Base-by-base conservation (phyloP, 805 yeast species). In the Pichia ethanolica region DNA sequence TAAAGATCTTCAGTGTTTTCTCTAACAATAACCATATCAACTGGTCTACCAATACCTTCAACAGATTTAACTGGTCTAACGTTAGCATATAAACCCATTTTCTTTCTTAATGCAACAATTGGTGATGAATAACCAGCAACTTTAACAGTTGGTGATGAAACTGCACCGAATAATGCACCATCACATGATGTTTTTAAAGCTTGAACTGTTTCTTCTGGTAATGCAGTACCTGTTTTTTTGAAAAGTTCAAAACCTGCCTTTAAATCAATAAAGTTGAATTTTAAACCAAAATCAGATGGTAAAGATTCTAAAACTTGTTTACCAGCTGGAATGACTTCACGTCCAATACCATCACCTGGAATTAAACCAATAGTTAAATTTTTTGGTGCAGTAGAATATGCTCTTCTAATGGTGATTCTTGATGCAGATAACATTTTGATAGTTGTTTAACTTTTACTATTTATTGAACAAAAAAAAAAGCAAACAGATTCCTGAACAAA, bases 331-430 rank as follows among this genome's bases (percentile, higher is more conserved):
- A 93, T 90, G 43, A 93, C 99, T 71, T 93, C 99, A 63, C 86
- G 81, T 49, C 99, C 99, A 59, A 93, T 93, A 57, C 99, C 99
- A 68, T 93, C 99, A 66, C 99, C 99, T 46, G 99, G 97, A 59
- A 93, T 90, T 64, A 93, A 77, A 52, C 79, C 85, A 55, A 80
- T 78, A 48, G 73, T 79, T 43, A 80, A 64, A 30, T 75, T 71
- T 57, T 77, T 78, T 45, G 74, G 57, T 36, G 74, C 55, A 38
- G 68, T 57, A 27, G 69, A 54, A 48, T 65, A 65, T 25, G 65
- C 57, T 55, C 66, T 65, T 39, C 53, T 38, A 9, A 35, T 35
- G n/a, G 42, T 25, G 25, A 5, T 12, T 48, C 36, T 45, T 25
- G 35, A 30, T n/a, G 37, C 44, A 36, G 44, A 25, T 14, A 43